Conservation (phyloP, 176 grass and related monocot genomes). For the bread wheat (Triticum aestivum) region IWGSC_CS_RefSeq_v2.1 NC_057796.1:4164457-4164956, state of each 20-base stretch:
- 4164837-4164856: background rate
- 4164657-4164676: conserved; percentile 66
- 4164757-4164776: too few species aligned
- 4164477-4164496: conserved; percentile 61
- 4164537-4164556: conserved; percentile 90
- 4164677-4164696: conserved; percentile 69
- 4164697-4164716: conserved; percentile 61
- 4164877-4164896: conserved; percentile 66
- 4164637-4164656: conserved; percentile 63
- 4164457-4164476: conserved; percentile 55
- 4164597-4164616: conserved; percentile 72
- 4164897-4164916: conserved; percentile 57
- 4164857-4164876: background rate
- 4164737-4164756: conserved; percentile 19
- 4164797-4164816: too few species aligned
- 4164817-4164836: too few species aligned
- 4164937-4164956: conserved; percentile 63
- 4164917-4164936: conserved; percentile 55
- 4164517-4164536: conserved; percentile 62
- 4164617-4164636: conserved; percentile 67
- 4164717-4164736: conserved; percentile 85
- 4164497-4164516: conserved; percentile 62
- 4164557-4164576: conserved; percentile 90
- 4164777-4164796: too few species aligned
- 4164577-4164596: conserved; percentile 80